Percentiles rank a stretch among this genome's conserved stretches.
phyloP scores from a whole-genome alignment of 2,329 filamentous ascomycete genomes.

The Stachybotrys elegans region DNA sequence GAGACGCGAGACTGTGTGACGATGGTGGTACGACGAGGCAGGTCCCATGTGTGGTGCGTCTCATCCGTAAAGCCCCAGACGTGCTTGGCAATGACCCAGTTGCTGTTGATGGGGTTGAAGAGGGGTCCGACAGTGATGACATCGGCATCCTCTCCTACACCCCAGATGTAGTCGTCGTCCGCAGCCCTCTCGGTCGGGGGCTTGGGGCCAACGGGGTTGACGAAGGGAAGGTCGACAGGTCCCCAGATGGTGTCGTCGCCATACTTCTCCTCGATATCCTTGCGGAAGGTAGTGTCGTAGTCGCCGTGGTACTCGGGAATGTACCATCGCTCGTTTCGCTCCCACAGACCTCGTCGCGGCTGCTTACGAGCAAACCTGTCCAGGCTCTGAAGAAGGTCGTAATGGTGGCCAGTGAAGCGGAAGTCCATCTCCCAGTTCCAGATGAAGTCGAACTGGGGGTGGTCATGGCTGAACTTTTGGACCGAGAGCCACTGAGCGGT shows the following conservation, averaged over 20 bases:
- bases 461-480: slow-evolving; percentile 69
- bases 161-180: slow-evolving; percentile 69
- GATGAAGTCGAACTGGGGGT: slow-evolving; percentile 74
- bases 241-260: slow-evolving; percentile 62
- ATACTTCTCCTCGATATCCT: slow-evolving; percentile 52
- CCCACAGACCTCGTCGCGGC: slow-evolving; percentile 69
- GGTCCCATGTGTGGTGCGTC: slow-evolving; percentile 43
- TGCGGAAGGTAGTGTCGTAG: slow-evolving; percentile 63
- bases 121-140: slow-evolving; percentile 73
- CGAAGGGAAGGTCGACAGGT: slow-evolving; percentile 51
- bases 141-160: slow-evolving; percentile 70
- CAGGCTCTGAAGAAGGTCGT: slow-evolving; percentile 68
- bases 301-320: slow-evolving; percentile 64
- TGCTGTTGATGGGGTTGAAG: slow-evolving; percentile 67
- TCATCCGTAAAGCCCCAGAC: slow-evolving; percentile 60
- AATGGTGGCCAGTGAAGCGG: slow-evolving; percentile 74
- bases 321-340: slow-evolving; percentile 68
- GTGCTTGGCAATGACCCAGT: slow-evolving; percentile 66
- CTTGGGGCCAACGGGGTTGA: slow-evolving; percentile 57
- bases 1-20: slow-evolving; percentile 72
- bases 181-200: slow-evolving; percentile 54
- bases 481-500: slow-evolving; percentile 65
- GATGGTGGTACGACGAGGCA: slow-evolving; percentile 71
- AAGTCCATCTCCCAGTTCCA: slow-evolving; percentile 90
- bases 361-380: slow-evolving; percentile 59